Percentiles rank a stretch among this genome's conserved stretches.
phyloP scores from a whole-genome alignment of 805 yeast species.

The Nakazawaea ambrosiae region DNA sequence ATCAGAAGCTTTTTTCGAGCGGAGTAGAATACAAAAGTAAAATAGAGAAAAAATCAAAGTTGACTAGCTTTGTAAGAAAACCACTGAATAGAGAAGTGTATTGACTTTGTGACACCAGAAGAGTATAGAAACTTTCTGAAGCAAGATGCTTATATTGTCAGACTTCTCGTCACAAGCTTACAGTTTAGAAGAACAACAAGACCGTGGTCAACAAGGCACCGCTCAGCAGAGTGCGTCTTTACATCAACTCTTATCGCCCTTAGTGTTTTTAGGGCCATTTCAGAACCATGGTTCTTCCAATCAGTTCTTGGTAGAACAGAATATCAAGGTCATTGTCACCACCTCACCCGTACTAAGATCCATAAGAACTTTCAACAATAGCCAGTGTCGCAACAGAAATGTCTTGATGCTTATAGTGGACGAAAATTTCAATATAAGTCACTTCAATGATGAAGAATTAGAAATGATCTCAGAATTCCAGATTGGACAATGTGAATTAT shows the following conservation, averaged over 20 bases:
- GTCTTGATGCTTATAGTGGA: constrained; percentile 7
- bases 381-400: neutral
- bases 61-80: too few species aligned
- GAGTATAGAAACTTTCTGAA: too few species aligned
- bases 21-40: too few species aligned
- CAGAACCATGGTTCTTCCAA: too few species aligned
- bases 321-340: constrained; percentile 1
- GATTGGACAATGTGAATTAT: neutral
- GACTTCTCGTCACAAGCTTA: too few species aligned
- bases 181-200: too few species aligned
- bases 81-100: too few species aligned
- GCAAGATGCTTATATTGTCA: constrained; percentile 11
- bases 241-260: constrained; percentile 1
- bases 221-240: neutral
- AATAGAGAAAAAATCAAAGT: too few species aligned
- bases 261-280: constrained; percentile 8
- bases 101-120: too few species aligned
- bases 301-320: constrained; percentile 1
- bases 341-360: neutral
- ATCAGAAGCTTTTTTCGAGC: too few species aligned
- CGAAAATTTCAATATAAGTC: neutral
- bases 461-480: constrained; percentile 1
- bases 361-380: too few species aligned
- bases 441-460: neutral
- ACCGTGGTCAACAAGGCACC: neutral